Evolutionary conservation across 2,329 filamentous ascomycete species (phyloP), one percentile per base, ranked within the genome.

Genomic region (Septoria linicola): DNA sequence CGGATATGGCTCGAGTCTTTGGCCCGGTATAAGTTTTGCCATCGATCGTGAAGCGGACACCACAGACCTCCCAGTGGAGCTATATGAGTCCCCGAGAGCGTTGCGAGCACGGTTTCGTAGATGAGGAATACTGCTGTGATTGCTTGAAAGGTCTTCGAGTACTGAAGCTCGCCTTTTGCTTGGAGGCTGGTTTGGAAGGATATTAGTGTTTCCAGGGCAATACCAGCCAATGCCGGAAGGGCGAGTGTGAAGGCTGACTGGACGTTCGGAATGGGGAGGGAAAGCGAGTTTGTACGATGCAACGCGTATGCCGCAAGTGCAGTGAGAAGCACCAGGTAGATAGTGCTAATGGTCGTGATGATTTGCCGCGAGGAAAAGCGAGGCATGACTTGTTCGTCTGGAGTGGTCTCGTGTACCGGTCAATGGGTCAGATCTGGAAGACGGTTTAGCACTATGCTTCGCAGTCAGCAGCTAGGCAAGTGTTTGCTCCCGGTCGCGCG

Each of bases 21-120:
- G 0, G 62, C 59, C 0, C 58, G 65, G 59, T 74, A 88, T 51
- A 87, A 63, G 2, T 52, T 56, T 58, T 73, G 70, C 85, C 85
- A 89, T 32, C 65, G 67, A 2, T 71, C 70, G 7, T 80, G 71
- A n/a, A 88, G 67, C 1, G 72, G 69, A 63, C 85, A 88, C n/a
- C 72, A 59, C 2, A 75, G 59, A 0, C 63, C 66, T 2, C 68
- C 66, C 0, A 68, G 41, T 1, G 74, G 72, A 6, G 66, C 64
- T 11, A 70, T 65, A 54, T 75, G 68, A 8, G 71, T 74, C 6
- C 73, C 74, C 0, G 72, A 69, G 0, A 77, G 66, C 0, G 74
- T 76, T 4, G 74, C 71, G 19, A 77, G 62, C 23, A 72, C 72
- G n/a, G 67, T 65, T 43, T 68, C 64, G 51, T 65, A 68, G 42